These are phyloP conservation scores for Pythium chondricola DNA, from an alignment of 352 stramenopile genomes.

Conservation along the genomic window DNA sequence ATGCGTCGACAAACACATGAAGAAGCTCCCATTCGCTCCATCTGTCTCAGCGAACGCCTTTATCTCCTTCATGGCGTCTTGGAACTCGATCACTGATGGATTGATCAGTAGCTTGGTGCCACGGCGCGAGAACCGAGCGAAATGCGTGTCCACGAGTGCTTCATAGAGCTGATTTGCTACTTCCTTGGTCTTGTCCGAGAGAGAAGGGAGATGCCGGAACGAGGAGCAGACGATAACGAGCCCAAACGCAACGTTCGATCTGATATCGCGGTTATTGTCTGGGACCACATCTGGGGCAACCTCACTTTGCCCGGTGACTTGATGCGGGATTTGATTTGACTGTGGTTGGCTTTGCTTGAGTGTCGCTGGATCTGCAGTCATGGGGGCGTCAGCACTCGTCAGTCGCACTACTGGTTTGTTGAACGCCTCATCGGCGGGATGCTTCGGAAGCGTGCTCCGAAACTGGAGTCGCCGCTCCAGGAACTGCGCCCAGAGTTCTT, in stretches of 20 bases:
- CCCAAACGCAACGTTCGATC: constrained; percentile 20
- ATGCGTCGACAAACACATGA: constrained; percentile 59
- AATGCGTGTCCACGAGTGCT: constrained; percentile 42
- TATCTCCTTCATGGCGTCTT: constrained; percentile 67
- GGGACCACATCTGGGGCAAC: background rate
- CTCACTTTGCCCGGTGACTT: too few relatives aligned
- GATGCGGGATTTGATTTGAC: too few relatives aligned
- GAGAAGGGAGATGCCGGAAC: constrained; percentile 46
- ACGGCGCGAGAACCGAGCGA: constrained; percentile 38
- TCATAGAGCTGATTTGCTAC: constrained; percentile 46
- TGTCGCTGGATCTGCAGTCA: too few relatives aligned
- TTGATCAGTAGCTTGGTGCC: constrained; percentile 65
- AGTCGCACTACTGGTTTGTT: background rate
- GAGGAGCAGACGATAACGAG: constrained; percentile 45
- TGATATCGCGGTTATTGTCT: background rate
- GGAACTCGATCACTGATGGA: constrained; percentile 78
- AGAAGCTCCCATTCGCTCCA: constrained; percentile 37
- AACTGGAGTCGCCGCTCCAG: background rate
- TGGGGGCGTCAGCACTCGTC: too few relatives aligned
- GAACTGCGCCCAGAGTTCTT: background rate
- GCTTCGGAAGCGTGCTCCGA: background rate
- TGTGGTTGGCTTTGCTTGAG: too few relatives aligned
- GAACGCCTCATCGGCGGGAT: background rate
- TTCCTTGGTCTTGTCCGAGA: constrained; percentile 54
- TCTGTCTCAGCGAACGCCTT: constrained; percentile 23